Evolutionary conservation across 176 grass and related monocot species (phyloP).

Genomic region (Urochloa ruziziensis): DNA sequence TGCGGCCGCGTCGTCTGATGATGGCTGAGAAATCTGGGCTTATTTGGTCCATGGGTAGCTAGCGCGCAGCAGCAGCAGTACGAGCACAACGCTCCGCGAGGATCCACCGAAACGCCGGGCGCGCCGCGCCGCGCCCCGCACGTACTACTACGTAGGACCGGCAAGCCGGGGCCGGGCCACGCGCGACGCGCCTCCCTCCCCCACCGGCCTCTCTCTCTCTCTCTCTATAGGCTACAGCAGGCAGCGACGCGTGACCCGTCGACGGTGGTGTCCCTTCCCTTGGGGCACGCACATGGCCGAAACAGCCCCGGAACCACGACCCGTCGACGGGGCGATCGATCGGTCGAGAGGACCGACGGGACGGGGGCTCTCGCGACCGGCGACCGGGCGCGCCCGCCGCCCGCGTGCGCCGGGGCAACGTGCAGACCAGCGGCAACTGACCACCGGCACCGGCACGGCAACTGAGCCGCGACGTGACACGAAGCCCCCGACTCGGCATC

Average conservation of each 20-base stretch:
- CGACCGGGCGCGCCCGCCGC: too few species aligned
- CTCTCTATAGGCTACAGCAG: neutral
- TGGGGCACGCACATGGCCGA: conserved; percentile 40
- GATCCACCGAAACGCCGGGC: neutral
- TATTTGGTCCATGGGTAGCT: too few species aligned
- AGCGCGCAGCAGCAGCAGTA: too few species aligned
- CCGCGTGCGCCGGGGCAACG: neutral
- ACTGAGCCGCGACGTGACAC: too few species aligned
- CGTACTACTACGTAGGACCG: neutral
- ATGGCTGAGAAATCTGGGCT: too few species aligned
- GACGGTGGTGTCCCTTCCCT: neutral
- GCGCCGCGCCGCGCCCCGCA: neutral
- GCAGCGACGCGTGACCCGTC: conserved; percentile 20
- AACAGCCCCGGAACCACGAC: conserved; percentile 10
- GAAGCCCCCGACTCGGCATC: too few species aligned
- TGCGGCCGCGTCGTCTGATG: too few species aligned
- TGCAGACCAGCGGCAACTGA: neutral
- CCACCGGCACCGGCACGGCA: neutral
- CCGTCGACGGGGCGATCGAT: neutral
- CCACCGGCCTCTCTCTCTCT: neutral
- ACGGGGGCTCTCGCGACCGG: neutral
- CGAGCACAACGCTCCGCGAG: neutral
- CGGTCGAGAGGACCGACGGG: neutral
- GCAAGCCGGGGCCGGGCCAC: neutral
- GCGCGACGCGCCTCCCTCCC: neutral